A percentile compares a stretch with the other conserved stretches of the same genome.
These are phyloP conservation scores for Tuber magnatum DNA, from an alignment of 495 filamentous ascomycete genomes.

Conservation along the genomic window DNA sequence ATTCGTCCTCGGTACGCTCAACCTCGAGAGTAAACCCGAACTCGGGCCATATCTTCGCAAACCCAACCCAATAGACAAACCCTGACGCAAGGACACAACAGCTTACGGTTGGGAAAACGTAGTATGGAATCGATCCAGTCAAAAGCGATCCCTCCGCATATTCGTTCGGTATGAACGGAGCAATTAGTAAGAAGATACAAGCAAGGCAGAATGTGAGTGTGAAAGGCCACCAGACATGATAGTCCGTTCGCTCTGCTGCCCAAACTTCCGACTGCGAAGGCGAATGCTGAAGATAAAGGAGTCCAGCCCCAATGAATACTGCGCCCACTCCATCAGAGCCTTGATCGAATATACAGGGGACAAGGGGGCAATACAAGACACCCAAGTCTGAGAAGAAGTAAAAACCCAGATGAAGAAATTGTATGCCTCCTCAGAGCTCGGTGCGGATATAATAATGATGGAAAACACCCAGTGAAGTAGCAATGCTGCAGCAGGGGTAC, in stretches of 20 bases:
- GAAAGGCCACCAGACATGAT: constrained; percentile 41
- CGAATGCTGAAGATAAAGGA: constrained; percentile 29
- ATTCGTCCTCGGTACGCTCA: constrained; percentile 42
- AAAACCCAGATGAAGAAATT: constrained; percentile 43
- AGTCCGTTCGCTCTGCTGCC: constrained; percentile 44
- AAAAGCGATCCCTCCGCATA: constrained; percentile 8
- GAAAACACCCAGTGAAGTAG: constrained; percentile 46
- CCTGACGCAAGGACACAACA: constrained; percentile 43
- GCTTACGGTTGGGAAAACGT: constrained; percentile 45
- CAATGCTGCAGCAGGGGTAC: constrained; percentile 46
- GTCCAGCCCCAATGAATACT: constrained; percentile 21
- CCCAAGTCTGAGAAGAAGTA: constrained; percentile 17
- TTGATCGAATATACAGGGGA: neutral
- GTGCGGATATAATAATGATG: constrained; percentile 42
- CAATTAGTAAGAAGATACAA: constrained; percentile 43
- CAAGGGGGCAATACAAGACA: constrained; percentile 5
- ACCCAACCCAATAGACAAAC: constrained; percentile 44
- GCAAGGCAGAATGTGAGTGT: constrained; percentile 41
- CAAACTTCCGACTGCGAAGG: constrained; percentile 42
- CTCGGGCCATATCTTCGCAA: constrained; percentile 41
- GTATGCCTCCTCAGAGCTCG: constrained; percentile 18
- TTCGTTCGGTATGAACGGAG: constrained; percentile 45
- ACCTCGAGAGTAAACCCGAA: constrained; percentile 46
- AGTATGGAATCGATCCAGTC: constrained; percentile 42
- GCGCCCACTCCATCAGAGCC: neutral